Conservation (phyloP, 805 yeast species). For the Spathaspora gorwiae region DNA sequence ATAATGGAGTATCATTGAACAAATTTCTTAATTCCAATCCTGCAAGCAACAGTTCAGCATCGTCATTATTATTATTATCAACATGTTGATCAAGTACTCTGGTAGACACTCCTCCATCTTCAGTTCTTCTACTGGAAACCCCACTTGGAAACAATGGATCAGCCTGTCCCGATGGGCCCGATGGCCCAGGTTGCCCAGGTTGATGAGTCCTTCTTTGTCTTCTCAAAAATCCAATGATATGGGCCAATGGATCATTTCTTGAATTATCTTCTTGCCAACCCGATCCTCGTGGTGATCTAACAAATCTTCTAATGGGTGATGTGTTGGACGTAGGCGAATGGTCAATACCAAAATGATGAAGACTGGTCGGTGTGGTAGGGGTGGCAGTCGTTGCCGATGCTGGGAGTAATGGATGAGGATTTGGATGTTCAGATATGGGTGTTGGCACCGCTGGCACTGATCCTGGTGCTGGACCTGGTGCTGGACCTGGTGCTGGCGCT, state of each 20-base stretch:
- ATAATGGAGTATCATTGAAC: constrained; percentile 12
- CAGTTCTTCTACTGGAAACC: constrained; percentile 44
- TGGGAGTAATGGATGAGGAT: background rate
- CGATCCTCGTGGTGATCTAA: background rate
- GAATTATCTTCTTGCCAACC: constrained; percentile 1
- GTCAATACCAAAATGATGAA: background rate
- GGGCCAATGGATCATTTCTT: constrained; percentile 1
- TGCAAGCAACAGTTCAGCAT: constrained; percentile 14
- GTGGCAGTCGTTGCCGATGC: background rate
- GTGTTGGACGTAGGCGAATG: background rate
- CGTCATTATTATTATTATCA: constrained; percentile 6
- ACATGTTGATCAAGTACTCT: background rate
- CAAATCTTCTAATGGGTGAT: background rate
- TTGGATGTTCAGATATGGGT: background rate
- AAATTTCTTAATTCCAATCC: constrained; percentile 24
- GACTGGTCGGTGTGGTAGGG: background rate
- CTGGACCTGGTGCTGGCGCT: background rate
- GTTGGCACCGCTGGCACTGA: background rate
- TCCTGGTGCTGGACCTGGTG: background rate
- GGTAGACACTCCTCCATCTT: constrained; percentile 40
- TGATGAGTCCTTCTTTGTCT: constrained; percentile 2
- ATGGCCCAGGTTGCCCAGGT: background rate
- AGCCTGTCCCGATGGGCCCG: background rate
- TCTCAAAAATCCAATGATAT: constrained; percentile 6
- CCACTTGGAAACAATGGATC: constrained; percentile 40